These are phyloP conservation scores for Clavariopsis aquatica DNA, from an alignment of 495 filamentous ascomycete genomes.

Conservation along the genomic window DNA sequence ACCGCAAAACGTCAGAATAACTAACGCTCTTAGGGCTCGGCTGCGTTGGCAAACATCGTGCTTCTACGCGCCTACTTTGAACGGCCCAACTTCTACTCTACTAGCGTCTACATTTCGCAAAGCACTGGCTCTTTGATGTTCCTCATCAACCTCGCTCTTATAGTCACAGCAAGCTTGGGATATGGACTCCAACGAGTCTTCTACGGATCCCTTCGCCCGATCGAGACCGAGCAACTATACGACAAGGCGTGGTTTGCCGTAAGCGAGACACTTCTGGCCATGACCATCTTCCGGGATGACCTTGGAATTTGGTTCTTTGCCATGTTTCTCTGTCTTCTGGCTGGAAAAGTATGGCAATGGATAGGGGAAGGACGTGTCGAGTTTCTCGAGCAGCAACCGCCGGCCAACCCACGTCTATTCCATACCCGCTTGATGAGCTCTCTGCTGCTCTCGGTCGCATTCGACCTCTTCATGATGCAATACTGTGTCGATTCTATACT, in stretches of 20 bases:
- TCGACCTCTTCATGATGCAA: constrained; percentile 72
- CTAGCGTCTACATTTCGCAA: constrained; percentile 92
- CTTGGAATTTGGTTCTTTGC: constrained; percentile 89
- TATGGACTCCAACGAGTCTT: constrained; percentile 87
- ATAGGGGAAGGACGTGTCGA: constrained; percentile 94
- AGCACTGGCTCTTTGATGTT: constrained; percentile 95
- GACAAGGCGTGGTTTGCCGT: constrained; percentile 97
- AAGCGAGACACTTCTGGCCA: constrained; percentile 93
- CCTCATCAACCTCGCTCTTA: constrained; percentile 80
- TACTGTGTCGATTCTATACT: constrained; percentile 83
- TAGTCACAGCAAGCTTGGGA: constrained; percentile 72
- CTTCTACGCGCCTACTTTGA: constrained; percentile 89
- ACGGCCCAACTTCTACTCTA: constrained; percentile 94
- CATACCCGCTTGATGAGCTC: constrained; percentile 79
- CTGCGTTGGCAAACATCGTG: constrained; percentile 76
- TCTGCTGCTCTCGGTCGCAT: constrained; percentile 71
- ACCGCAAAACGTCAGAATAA: neutral
- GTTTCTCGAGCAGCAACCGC: constrained; percentile 91
- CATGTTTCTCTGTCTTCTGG: constrained; percentile 92
- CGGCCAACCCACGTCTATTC: constrained; percentile 85
- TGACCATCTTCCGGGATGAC: constrained; percentile 98
- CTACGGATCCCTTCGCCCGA: constrained; percentile 85
- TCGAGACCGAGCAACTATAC: constrained; percentile 95
- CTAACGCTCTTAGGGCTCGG: constrained; percentile 60
- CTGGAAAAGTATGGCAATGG: constrained; percentile 97